Evolutionary conservation across 2,329 filamentous ascomycete species (phyloP).

Genomic region (Beauveria bassiana): DNA sequence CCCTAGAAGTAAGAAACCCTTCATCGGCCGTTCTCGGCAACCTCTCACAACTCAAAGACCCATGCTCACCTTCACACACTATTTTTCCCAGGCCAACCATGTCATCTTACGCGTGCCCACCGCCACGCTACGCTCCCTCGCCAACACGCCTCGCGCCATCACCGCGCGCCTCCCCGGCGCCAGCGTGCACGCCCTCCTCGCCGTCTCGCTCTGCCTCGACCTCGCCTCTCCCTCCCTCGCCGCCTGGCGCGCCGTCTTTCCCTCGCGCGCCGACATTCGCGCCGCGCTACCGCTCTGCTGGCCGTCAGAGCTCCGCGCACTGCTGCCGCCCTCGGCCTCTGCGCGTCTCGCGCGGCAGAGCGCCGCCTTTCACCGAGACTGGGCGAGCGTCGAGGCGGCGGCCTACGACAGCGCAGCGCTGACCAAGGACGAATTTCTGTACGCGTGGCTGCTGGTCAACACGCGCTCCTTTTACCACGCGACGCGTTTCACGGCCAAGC

Average conservation of each 20-base stretch:
- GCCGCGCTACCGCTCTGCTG: conserved; percentile 39
- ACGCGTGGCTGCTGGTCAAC: conserved; percentile 54
- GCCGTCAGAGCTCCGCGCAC: conserved; percentile 32
- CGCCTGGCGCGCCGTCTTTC: conserved; percentile 61
- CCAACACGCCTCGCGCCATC: conserved; percentile 49
- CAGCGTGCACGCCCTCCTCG: conserved; percentile 63
- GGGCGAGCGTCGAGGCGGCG: conserved; percentile 25
- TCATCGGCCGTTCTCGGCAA: neutral
- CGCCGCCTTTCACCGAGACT: conserved; percentile 35
- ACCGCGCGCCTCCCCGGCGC: conserved; percentile 41
- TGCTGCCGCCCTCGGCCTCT: conserved; percentile 35
- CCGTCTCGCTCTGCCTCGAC: conserved; percentile 57
- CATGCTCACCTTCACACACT: neutral
- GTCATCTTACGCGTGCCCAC: conserved; percentile 58
- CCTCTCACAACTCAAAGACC: neutral
- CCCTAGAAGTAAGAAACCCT: conserved; percentile 48
- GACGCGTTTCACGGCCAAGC: conserved; percentile 35
- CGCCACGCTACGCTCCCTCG: conserved; percentile 55
- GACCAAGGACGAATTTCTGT: conserved; percentile 36
- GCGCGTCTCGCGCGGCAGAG: conserved; percentile 46
- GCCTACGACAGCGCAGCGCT: neutral
- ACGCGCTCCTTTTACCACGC: conserved; percentile 56
- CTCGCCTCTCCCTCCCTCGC: conserved; percentile 33
- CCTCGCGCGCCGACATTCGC: conserved; percentile 50
- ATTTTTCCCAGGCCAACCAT: conserved; percentile 32